Evolutionary conservation across 1,284 basidiomycete genomes (phyloP).

Genomic region (Chalciporus sp.): DNA sequence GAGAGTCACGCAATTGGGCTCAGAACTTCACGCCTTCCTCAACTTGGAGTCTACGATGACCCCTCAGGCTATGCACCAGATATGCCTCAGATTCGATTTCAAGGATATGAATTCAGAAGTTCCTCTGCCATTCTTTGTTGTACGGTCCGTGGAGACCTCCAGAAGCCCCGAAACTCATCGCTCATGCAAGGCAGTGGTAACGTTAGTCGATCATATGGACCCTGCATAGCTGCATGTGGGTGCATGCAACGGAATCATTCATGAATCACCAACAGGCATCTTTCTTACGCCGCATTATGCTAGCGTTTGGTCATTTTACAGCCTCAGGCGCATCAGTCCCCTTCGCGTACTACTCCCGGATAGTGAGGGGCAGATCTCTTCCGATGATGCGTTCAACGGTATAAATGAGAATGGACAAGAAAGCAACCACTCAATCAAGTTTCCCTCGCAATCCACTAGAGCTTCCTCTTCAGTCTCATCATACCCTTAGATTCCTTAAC

Average conservation of each 20-base stretch:
- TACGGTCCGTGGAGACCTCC: background rate
- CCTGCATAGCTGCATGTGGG: constrained; percentile 1
- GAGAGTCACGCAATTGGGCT: background rate
- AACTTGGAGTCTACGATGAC: background rate
- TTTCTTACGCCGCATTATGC: constrained; percentile 9
- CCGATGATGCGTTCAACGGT: background rate
- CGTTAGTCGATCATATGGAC: background rate
- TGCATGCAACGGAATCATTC: constrained; percentile 1
- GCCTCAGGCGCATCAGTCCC: constrained; percentile 4
- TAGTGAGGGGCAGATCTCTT: background rate
- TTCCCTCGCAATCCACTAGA: background rate
- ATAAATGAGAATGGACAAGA: constrained; percentile 3
- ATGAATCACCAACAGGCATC: background rate
- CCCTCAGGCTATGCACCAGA: background rate
- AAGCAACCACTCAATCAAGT: background rate
- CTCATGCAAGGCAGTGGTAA: constrained; percentile 1
- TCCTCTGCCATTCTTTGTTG: constrained; percentile 1
- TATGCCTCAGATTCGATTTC: background rate
- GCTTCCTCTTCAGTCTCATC: background rate
- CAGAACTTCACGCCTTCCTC: background rate
- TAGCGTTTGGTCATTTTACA: constrained; percentile 12
- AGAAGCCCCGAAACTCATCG: background rate
- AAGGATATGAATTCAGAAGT: background rate
- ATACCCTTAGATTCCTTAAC: background rate
- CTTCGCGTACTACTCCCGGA: background rate